phyloP scores from a whole-genome alignment of 106 monocot species.

The Gastrodia elata region DNA sequence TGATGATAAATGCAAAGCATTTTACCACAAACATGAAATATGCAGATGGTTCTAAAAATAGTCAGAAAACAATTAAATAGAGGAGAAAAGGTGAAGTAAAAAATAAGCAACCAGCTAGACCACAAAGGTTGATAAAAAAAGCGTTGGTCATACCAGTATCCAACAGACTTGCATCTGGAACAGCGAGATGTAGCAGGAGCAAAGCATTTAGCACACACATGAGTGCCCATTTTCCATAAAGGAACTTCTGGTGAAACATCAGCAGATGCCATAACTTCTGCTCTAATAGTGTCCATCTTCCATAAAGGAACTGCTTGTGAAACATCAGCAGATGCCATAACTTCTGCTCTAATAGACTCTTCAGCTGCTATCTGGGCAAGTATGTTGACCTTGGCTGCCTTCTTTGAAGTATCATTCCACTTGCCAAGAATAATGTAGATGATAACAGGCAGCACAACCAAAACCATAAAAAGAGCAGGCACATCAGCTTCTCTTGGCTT shows the following conservation, averaged over 20 bases:
- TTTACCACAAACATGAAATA: neutral
- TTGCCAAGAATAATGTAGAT: slow-evolving; percentile 83
- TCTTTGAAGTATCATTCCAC: slow-evolving; percentile 69
- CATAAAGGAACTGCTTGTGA: slow-evolving; percentile 16
- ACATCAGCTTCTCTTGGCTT: slow-evolving; percentile 93
- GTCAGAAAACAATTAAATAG: neutral
- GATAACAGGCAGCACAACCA: slow-evolving; percentile 84
- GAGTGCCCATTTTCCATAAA: slow-evolving; percentile 22
- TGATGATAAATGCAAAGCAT: neutral
- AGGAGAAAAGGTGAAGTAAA: neutral
- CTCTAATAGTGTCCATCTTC: slow-evolving; percentile 24
- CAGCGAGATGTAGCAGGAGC: slow-evolving; percentile 85
- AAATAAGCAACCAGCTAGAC: neutral
- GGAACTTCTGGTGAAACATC: slow-evolving; percentile 26
- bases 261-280: slow-evolving; percentile 38
- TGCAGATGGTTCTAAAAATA: neutral
- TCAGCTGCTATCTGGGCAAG: slow-evolving; percentile 71
- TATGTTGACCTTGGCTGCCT: slow-evolving; percentile 46
- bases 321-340: slow-evolving; percentile 35
- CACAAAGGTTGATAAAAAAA: neutral
- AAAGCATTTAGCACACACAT: slow-evolving; percentile 77
- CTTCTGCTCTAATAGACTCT: slow-evolving; percentile 41
- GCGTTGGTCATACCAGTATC: slow-evolving; percentile 69
- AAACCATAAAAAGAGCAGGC: slow-evolving; percentile 58
- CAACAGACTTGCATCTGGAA: slow-evolving; percentile 89